These are phyloP conservation scores for Trichoderma asperellum DNA, from an alignment of 2,329 filamentous ascomycete genomes.

Conservation along the genomic window DNA sequence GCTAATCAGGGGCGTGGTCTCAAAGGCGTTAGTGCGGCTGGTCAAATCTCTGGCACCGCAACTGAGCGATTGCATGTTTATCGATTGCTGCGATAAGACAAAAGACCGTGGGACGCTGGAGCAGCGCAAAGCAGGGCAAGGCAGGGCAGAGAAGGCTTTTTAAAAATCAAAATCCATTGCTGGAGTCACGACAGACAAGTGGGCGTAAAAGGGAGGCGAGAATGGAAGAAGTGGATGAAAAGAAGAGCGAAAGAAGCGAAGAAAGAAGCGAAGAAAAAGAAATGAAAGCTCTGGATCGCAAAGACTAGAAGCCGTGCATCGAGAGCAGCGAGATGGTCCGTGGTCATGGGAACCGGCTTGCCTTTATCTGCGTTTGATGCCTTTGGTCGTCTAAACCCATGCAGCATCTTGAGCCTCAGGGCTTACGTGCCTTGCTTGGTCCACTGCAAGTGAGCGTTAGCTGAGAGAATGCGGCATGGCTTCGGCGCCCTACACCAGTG, in stretches of 20 bases:
- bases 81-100: conserved; percentile 4
- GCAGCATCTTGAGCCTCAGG: conserved; percentile 14
- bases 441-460: conserved; percentile 14
- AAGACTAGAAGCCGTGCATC: background rate
- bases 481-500: conserved; percentile 1
- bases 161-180: background rate
- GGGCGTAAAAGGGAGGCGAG: background rate
- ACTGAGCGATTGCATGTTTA: conserved; percentile 16
- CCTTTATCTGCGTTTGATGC: conserved; percentile 22
- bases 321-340: background rate
- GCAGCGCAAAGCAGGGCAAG: no score
- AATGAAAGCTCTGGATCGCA: conserved; percentile 10
- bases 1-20: conserved; percentile 30
- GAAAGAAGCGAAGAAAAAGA: background rate
- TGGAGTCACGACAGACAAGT: background rate
- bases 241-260: background rate
- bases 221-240: background rate
- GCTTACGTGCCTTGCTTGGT: conserved; percentile 8
- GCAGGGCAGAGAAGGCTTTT: background rate
- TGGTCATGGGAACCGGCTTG: conserved; percentile 13
- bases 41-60: background rate
- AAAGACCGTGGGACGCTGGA: background rate
- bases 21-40: conserved; percentile 28
- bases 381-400: conserved; percentile 4
- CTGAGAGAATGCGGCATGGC: conserved; percentile 14